Conservation (phyloP, 495 filamentous ascomycete genomes). For the Cercophora samala region DNA sequence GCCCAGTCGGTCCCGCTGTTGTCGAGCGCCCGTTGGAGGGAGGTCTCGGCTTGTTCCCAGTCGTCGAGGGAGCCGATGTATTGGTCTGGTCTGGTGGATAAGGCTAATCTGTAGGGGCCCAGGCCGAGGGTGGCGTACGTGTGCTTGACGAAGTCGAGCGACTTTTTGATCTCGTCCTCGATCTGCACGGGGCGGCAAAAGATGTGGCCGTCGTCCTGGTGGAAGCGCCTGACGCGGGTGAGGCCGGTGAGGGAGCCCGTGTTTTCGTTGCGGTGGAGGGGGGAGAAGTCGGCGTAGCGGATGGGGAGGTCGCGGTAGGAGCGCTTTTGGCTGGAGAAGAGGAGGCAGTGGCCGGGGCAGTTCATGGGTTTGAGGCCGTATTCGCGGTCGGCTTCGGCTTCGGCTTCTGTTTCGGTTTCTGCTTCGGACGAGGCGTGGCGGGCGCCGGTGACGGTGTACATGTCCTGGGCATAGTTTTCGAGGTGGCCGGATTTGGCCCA, state of each 20-base stretch:
- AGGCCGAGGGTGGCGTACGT: conserved; percentile 74
- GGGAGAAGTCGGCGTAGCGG: conserved; percentile 89
- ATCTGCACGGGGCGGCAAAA: conserved; percentile 88
- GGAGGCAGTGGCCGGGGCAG: conserved; percentile 88
- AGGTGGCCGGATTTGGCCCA: conserved; percentile 90
- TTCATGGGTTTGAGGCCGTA: conserved; percentile 98
- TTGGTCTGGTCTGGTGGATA: conserved; percentile 79
- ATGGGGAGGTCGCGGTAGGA: conserved; percentile 83
- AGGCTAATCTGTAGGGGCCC: conserved; percentile 67
- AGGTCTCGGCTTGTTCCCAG: conserved; percentile 77
- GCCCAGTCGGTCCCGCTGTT: conserved; percentile 64
- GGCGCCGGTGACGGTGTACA: conserved; percentile 78
- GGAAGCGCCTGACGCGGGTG: conserved; percentile 86
- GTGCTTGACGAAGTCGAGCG: conserved; percentile 74
- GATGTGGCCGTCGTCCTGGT: conserved; percentile 95
- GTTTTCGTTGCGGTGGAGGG: conserved; percentile 85
- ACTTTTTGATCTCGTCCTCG: conserved; percentile 70
- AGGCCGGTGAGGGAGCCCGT: conserved; percentile 83
- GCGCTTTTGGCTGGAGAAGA: conserved; percentile 68
- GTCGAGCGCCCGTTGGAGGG: conserved; percentile 67
- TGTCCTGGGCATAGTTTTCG: conserved; percentile 91
- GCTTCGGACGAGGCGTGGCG: conserved; percentile 29
- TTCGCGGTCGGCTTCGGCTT: conserved; percentile 60
- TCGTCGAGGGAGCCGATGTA: conserved; percentile 76
- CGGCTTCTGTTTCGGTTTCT: conserved; percentile 50